These are phyloP conservation scores for Colletotrichum sp. DNA, from an alignment of 2,329 filamentous ascomycete species.

Conservation along the genomic window DNA sequence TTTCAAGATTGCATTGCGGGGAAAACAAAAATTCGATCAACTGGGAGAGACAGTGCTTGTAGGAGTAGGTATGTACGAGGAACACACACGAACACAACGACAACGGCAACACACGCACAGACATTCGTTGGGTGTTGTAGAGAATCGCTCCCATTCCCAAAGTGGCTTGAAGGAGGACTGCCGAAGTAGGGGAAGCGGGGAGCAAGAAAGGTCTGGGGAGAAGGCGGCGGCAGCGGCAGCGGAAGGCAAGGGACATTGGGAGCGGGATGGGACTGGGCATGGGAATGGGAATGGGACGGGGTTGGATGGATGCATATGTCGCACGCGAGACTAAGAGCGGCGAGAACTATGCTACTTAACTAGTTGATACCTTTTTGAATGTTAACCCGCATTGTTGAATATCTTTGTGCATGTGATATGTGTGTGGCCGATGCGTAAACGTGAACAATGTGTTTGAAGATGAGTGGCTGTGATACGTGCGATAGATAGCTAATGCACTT, in stretches of 20 bases:
- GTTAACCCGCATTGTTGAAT: slow-evolving; percentile 3
- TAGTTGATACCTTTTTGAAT: slow-evolving; percentile 8
- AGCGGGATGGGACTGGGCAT: neutral
- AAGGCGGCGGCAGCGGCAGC: neutral
- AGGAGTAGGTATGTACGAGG: slow-evolving; percentile 6
- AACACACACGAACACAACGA: neutral
- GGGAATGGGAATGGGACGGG: neutral
- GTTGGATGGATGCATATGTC: slow-evolving; percentile 1
- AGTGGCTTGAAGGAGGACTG: neutral
- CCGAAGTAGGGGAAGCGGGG: neutral
- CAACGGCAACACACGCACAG: neutral
- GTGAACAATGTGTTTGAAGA: slow-evolving; percentile 7
- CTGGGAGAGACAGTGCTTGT: slow-evolving; percentile 5
- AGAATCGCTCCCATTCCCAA: neutral
- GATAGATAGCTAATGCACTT: neutral
- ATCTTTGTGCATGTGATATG: neutral
- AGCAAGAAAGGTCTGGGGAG: neutral
- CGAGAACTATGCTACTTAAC: neutral
- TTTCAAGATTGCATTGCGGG: slow-evolving; percentile 14
- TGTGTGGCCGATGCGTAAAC: neutral
- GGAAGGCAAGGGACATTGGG: neutral
- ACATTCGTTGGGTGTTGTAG: neutral
- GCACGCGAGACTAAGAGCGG: neutral
- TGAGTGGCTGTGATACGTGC: slow-evolving; percentile 5
- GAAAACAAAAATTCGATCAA: slow-evolving; percentile 1